Evolutionary conservation across 23 red algal species (phyloP), one percentile per base, ranked within the genome.

Genomic region (Chondrus crispus): DNA sequence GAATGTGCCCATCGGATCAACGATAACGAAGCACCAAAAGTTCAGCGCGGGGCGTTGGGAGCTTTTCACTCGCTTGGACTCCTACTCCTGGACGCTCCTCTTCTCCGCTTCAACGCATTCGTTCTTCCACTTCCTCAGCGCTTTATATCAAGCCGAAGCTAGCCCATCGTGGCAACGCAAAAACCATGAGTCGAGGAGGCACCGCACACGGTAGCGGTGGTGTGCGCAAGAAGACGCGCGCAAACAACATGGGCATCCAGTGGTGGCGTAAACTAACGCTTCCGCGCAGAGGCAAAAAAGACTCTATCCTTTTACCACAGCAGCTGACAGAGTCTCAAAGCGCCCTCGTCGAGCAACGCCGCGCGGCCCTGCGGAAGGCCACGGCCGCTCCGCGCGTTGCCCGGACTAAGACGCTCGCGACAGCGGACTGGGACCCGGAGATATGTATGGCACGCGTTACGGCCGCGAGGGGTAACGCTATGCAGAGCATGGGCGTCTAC

Each of bases 401-500:
- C 47, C 74, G 89, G 2, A 44, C 63, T 8, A 92, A 92, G 69
- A 54, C 69, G 19, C 39, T 92, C 4, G 76, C 77, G 5, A 77
- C 33, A 29, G 89, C 89, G 11, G 89, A 92, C 54, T 92, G 89
- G 89, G 77, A 92, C 62, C 36, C 38, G 18, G 29, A 71, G 62
- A 84, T 36, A 22, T 48, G 76, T 43, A 47, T 51, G 45, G 89
- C 89, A 6, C 54, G 57, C 35, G 89, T 92, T 16, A 74, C 6
- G 4, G 79, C 57, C 10, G 62, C 64, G 16, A 52, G 89, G 26
- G 92, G 92, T 52, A 87, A 80, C 30, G 64, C 43, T 20, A 72
- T 88, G 39, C 81, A 85, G 26, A 88, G 83, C 46, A 94, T 94
- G 92, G 92, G 92, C 5, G 81, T 80, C 26, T 88, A 71, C n/a